Percentiles rank a stretch among this genome's conserved stretches.
Conservation (phyloP, 495 filamentous ascomycete genomes). For the Annulohypoxylon maeteangense region DNA sequence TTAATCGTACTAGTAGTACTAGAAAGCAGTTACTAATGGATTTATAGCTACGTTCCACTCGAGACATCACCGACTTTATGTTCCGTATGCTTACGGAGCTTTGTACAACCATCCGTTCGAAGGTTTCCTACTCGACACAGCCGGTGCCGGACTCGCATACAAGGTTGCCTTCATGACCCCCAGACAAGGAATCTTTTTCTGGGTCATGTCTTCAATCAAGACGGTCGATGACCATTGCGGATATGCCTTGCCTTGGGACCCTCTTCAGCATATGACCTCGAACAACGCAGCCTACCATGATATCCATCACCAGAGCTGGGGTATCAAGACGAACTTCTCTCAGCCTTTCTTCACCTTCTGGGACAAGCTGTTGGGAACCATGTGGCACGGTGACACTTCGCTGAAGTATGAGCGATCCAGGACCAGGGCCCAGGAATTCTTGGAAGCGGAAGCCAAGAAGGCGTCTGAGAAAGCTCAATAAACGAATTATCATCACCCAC, state of each 20-base stretch:
- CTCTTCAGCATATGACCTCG: slow-evolving; percentile 85
- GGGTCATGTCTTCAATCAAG: slow-evolving; percentile 86
- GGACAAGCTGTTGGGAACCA: slow-evolving; percentile 77
- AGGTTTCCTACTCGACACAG: slow-evolving; percentile 91
- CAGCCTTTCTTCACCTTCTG: slow-evolving; percentile 91
- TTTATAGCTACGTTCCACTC: slow-evolving; percentile 83
- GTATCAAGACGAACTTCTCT: slow-evolving; percentile 84
- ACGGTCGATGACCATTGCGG: slow-evolving; percentile 98
- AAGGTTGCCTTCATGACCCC: slow-evolving; percentile 78
- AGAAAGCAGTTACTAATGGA: slow-evolving; percentile 31
- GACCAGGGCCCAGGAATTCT: slow-evolving; percentile 41
- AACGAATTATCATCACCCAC: slow-evolving; percentile 18
- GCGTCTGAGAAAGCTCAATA: slow-evolving; percentile 46
- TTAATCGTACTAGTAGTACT: not conserved
- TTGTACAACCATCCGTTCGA: slow-evolving; percentile 96
- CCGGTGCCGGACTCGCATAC: slow-evolving; percentile 84
- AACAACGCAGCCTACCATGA: slow-evolving; percentile 98
- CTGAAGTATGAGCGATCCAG: slow-evolving; percentile 56
- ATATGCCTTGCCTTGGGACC: slow-evolving; percentile 94
- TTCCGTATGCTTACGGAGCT: slow-evolving; percentile 96
- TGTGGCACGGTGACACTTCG: slow-evolving; percentile 71
- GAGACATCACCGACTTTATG: slow-evolving; percentile 93
- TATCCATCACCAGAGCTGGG: slow-evolving; percentile 99
- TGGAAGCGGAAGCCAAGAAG: slow-evolving; percentile 51
- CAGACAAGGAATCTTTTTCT: slow-evolving; percentile 86